phyloP scores from a whole-genome alignment of 805 yeast species.

The Candida broadrunensis region DNA sequence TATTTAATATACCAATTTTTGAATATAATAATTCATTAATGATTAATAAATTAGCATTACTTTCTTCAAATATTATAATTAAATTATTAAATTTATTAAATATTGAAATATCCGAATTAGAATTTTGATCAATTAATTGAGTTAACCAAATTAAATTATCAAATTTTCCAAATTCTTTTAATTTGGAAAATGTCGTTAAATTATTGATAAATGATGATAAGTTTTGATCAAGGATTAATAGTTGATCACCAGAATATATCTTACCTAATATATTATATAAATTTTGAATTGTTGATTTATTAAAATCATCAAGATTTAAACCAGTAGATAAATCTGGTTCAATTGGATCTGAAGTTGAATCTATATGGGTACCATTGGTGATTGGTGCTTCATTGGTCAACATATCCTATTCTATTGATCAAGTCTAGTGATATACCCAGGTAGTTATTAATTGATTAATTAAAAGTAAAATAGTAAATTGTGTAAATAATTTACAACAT shows the following conservation, averaged over 20 bases:
- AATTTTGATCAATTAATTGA: slow-evolving; percentile 9
- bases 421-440: too few species aligned
- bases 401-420: too few species aligned
- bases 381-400: too few species aligned
- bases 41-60: slow-evolving; percentile 13
- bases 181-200: slow-evolving; percentile 51
- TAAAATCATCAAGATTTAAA: slow-evolving; percentile 9
- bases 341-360: too few species aligned
- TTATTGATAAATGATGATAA: slow-evolving; percentile 50
- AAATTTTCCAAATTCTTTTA: slow-evolving; percentile 51
- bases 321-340: not conserved
- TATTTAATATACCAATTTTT: slow-evolving; percentile 5
- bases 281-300: slow-evolving; percentile 14
- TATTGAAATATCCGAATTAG: slow-evolving; percentile 6
- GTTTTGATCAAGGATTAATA: slow-evolving; percentile 42
- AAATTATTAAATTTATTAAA: slow-evolving; percentile 15
- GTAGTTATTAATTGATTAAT: too few species aligned
- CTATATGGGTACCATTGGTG: too few species aligned
- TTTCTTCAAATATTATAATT: slow-evolving; percentile 13
- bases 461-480: too few species aligned
- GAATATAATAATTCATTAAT: slow-evolving; percentile 6
- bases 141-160: slow-evolving; percentile 47
- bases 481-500: too few species aligned
- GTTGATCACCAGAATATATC: slow-evolving; percentile 23
- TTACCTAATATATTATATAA: slow-evolving; percentile 18